These are phyloP conservation scores for Phlebiopsis flavidoalba DNA, from an alignment of 768 basidiomycete species.

Conservation along the genomic window DNA sequence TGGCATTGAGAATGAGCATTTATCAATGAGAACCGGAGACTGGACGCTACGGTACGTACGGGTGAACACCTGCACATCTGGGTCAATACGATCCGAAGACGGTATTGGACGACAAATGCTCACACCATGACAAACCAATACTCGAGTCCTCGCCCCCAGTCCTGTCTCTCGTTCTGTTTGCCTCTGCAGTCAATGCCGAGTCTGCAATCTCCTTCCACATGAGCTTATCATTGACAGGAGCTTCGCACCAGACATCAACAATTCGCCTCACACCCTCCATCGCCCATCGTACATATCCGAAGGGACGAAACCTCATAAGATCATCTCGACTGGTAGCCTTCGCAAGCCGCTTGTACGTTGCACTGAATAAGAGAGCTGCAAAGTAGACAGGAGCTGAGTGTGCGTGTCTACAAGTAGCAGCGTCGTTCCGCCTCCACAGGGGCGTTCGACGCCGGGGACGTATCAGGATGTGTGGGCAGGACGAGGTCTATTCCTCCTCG, in stretches of 20 bases:
- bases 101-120: slow-evolving; percentile 1
- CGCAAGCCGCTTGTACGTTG: slow-evolving; percentile 57
- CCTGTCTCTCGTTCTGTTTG: slow-evolving; percentile 35
- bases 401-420: slow-evolving; percentile 76
- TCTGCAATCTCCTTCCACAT: slow-evolving; percentile 73
- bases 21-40: too few species aligned
- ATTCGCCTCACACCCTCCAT: slow-evolving; percentile 59
- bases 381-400: slow-evolving; percentile 79
- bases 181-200: slow-evolving; percentile 49
- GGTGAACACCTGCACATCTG: slow-evolving; percentile 56
- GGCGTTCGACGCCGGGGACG: slow-evolving; percentile 6
- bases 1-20: not conserved
- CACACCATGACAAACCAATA: slow-evolving; percentile 87
- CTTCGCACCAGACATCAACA: slow-evolving; percentile 89
- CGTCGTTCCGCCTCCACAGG: slow-evolving; percentile 7
- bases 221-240: slow-evolving; percentile 45
- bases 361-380: slow-evolving; percentile 49
- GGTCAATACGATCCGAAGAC: not conserved
- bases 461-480: slow-evolving; percentile 25
- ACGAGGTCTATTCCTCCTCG: slow-evolving; percentile 32
- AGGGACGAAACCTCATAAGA: slow-evolving; percentile 68
- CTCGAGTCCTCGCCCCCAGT: slow-evolving; percentile 66
- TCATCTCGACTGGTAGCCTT: slow-evolving; percentile 41
- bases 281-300: slow-evolving; percentile 51
- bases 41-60: slow-evolving; percentile 39